phyloP scores from a whole-genome alignment of 1,284 basidiomycete species.

The Microstroma glucosiphilum region DNA sequence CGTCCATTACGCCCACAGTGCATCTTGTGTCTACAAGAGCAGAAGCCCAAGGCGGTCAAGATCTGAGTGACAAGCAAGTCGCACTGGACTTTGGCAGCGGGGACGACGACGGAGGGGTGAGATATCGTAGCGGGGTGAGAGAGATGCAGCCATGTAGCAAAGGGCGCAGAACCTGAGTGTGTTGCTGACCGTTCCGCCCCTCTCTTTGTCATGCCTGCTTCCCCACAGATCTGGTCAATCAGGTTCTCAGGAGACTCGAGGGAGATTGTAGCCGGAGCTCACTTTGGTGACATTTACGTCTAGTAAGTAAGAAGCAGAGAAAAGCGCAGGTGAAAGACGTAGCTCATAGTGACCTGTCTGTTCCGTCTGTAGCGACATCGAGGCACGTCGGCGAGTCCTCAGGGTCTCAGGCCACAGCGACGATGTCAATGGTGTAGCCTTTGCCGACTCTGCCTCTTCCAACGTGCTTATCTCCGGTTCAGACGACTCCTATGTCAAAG shows the following conservation, averaged over 20 bases:
- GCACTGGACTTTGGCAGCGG: slow-evolving; percentile 48
- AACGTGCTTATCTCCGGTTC: slow-evolving; percentile 90
- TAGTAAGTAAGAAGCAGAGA: slow-evolving; percentile 17
- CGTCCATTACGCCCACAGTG: slow-evolving; percentile 57
- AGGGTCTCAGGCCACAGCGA: slow-evolving; percentile 76
- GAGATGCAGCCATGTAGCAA: neutral
- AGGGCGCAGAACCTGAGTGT: neutral
- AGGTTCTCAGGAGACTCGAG: slow-evolving; percentile 91
- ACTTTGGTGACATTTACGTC: slow-evolving; percentile 70
- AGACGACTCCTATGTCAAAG: slow-evolving; percentile 87
- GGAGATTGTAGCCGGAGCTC: slow-evolving; percentile 66
- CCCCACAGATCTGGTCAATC: slow-evolving; percentile 72
- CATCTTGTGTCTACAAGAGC: slow-evolving; percentile 73
- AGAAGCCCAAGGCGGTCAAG: slow-evolving; percentile 23
- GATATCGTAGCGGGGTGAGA: slow-evolving; percentile 41
- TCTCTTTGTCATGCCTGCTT: neutral
- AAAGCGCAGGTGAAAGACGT: neutral
- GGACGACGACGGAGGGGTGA: slow-evolving; percentile 49
- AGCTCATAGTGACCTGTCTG: slow-evolving; percentile 49
- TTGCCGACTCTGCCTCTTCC: slow-evolving; percentile 83
- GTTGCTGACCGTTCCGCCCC: neutral
- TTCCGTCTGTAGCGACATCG: too few species aligned
- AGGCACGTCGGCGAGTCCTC: slow-evolving; percentile 70
- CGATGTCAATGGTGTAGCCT: slow-evolving; percentile 90
- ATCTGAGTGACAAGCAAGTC: slow-evolving; percentile 34